Evolutionary conservation across 2,329 filamentous ascomycete species (phyloP).

Genomic region (Alternaria arborescens): DNA sequence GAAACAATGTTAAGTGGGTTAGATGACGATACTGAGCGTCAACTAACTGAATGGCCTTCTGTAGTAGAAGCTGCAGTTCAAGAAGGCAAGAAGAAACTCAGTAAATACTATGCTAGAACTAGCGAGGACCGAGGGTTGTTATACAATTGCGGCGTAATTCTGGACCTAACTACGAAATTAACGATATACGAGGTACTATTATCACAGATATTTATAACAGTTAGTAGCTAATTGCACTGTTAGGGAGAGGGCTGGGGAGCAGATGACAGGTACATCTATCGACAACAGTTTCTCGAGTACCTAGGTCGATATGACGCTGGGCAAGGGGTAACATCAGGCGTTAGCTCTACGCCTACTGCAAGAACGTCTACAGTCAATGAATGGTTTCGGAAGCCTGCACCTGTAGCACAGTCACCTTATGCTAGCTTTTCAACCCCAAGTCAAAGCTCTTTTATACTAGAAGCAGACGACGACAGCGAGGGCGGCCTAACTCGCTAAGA

Average conservation of each 20-base stretch:
- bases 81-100: background rate
- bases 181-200: slow-evolving; percentile 7
- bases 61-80: background rate
- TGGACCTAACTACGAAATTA: slow-evolving; percentile 8
- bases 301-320: slow-evolving; percentile 3
- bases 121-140: background rate
- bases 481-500: background rate
- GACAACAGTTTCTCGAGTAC: slow-evolving; percentile 7
- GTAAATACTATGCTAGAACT: background rate
- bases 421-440: background rate
- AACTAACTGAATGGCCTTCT: background rate
- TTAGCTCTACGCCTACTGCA: no score
- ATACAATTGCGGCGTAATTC: background rate
- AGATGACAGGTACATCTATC: slow-evolving; percentile 2
- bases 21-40: background rate
- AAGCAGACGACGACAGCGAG: background rate
- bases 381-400: background rate
- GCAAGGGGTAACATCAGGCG: no score
- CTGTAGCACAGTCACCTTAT: background rate
- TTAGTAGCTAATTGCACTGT: background rate
- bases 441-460: background rate
- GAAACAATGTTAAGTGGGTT: background rate
- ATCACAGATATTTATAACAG: slow-evolving; percentile 17
- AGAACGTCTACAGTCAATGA: background rate
- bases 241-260: background rate